Evolutionary conservation across 768 basidiomycete species (phyloP), one percentile per base, ranked within the genome.

Genomic region (Leccinum incarnatum): DNA sequence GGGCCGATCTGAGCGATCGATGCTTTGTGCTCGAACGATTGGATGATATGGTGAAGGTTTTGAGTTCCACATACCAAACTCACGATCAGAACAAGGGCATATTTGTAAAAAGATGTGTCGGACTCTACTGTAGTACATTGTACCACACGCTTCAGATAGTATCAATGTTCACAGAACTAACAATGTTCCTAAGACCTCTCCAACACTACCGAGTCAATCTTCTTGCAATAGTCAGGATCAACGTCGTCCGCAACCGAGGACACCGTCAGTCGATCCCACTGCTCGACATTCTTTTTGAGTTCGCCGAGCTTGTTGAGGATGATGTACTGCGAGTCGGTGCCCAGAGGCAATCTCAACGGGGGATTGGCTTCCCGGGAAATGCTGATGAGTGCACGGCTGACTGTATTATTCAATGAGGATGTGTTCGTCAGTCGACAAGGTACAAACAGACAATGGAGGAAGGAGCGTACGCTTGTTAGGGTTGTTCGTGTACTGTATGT

Each of bases 191-290:
- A 36, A 36, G 14, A 15, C 17, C 34, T 36, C 14, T 36, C 34
- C 6, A 36, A 36, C 34, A 36, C 34, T 5, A 34, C 27, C 3
- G 11, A 14, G 6, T 19, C 7, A 7, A 65, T 12, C 51, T 56
- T 61, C 59, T 62, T 60, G 50, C 51, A 63, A 29, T 48, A 57
- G 11, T 23, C 14, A 12, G 61, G 66, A 32, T 67, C 66, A 4
- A 57, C 57, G 34, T 67, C 66, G 23, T 67, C 66, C 2, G 63
- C 66, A n/a, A 65, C 66, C 2, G 66, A 42, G 12, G 66, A 62
- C 12, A 58, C 14, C 3, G 56, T 57, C 14, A 67, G 21, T 15
- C 53, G 27, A n/a, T 62, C 48, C 58, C 60, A 65, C 2, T 60
- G 17, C 3, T 68, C 57, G 2, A 63, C n/a, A 0, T 67, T 61